A percentile compares a stretch with the other conserved stretches of the same genome.
Evolutionary conservation across 1,284 basidiomycete genomes (phyloP).

Genomic region (Earliella scabrosa): DNA sequence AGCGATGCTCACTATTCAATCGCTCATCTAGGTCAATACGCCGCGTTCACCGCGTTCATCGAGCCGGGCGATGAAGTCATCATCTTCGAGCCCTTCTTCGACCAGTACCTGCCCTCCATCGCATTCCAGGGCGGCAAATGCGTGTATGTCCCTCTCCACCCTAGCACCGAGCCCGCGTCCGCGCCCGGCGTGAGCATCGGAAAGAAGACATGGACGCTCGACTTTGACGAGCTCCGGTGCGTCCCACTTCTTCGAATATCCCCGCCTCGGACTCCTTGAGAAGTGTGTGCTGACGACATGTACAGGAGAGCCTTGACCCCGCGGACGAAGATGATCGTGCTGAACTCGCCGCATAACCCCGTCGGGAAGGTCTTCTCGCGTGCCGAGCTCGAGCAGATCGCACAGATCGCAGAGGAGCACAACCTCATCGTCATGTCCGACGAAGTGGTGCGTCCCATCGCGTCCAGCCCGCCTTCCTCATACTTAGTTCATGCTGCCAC

Average conservation of each 20-base stretch:
- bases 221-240: constrained; percentile 83
- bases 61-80: constrained; percentile 95
- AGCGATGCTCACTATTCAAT: too few relatives aligned
- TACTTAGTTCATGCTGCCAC: not conserved
- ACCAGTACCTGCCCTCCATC: constrained; percentile 92
- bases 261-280: too few relatives aligned
- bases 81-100: constrained; percentile 97
- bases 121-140: constrained; percentile 93
- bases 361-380: constrained; percentile 93
- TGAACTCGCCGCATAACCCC: constrained; percentile 96
- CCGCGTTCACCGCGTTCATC: constrained; percentile 86
- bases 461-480: not conserved
- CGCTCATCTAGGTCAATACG: constrained; percentile 73
- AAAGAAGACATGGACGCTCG: constrained; percentile 84
- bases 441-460: constrained; percentile 89
- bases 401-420: constrained; percentile 88
- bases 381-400: constrained; percentile 83
- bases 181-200: constrained; percentile 55
- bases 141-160: constrained; percentile 93
- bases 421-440: constrained; percentile 94
- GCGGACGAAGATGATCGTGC: constrained; percentile 89
- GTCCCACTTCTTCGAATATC: constrained; percentile 17
- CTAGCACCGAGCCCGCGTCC: constrained; percentile 52
- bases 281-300: not conserved
- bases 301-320: constrained; percentile 78